Percentiles rank a stretch among this genome's conserved stretches.
phyloP scores from a whole-genome alignment of 305 asterid genomes.

The Fraxinus platypoda region DNA sequence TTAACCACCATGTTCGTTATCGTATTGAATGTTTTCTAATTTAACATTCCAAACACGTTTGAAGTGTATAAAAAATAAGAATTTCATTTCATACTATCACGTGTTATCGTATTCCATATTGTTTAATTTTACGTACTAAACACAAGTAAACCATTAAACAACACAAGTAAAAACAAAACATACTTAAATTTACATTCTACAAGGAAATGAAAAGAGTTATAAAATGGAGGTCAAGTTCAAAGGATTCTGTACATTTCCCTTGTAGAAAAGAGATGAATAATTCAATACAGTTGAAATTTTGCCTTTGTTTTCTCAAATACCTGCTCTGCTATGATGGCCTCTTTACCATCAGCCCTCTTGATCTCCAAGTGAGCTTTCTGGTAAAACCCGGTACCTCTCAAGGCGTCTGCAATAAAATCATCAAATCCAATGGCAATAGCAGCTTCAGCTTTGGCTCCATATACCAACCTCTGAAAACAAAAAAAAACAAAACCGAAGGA shows the following conservation, averaged over 20 bases:
- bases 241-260: neutral
- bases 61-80: neutral
- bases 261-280: neutral
- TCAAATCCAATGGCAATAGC: constrained; percentile 94
- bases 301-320: constrained; percentile 94
- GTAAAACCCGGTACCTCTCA: constrained; percentile 88
- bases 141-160: neutral
- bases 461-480: constrained; percentile 72
- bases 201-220: neutral
- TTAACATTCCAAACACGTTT: neutral
- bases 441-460: constrained; percentile 97
- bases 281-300: constrained; percentile 67
- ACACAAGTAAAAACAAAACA: neutral
- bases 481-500: too few species aligned
- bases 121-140: neutral
- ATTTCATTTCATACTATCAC: neutral
- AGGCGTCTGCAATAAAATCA: constrained; percentile 89
- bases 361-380: constrained; percentile 85
- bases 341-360: constrained; percentile 77
- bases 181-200: neutral
- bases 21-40: neutral
- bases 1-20: neutral
- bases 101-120: neutral
- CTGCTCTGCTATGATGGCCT: constrained; percentile 76
- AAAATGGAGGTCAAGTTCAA: neutral